Base-by-base conservation (phyloP, 805 yeast genomes). In the Priceomyces castillae region DNA sequence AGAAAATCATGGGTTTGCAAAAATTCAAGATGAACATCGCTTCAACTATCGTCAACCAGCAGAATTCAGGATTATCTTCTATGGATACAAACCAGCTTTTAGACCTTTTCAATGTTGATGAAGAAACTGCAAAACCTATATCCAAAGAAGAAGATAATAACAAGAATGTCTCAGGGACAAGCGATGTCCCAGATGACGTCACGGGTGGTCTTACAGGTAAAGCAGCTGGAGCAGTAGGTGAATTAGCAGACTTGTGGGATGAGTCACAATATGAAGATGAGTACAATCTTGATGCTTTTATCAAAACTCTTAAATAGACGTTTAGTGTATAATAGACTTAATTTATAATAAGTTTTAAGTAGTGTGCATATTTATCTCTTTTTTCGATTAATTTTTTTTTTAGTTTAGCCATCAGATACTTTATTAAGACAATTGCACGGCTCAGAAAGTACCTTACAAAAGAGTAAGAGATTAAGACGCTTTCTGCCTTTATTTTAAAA, bases 11-110 rank as follows among this genome's bases (percentile, higher is more conserved):
- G 99, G 98, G 99, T 20, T 72, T 94, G 52, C 99, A 94, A 59
- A 89, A 89, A 62, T 94, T 94, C 79, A 94, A 94, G 68, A 84
- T 94, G 86, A 94, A 94, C 59, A 89, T 94, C 58, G 99, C 99
- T 0, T 87, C 96, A 0, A 87, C 98, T 0, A 86, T 94, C 53
- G 95, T 94, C 41, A 90, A 90, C 59, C 99, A 94, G 63, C 99
- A 94, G 59, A 94, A 94, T 62, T 80, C 95, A n/a, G 98, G 98
- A 0, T 76, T 94, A 49, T 80, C 88, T 2, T 87, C 97, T 0
- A 94, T 94, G 99, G 97, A 89, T 57, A 92, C 99, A 0, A 89
- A 87, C 58, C 98, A 94, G 64, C 73, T 94, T 46, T 69, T 94
- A 33, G 98, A 94, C 58, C 68, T 94, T 59, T 94, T 94, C 59